phyloP scores from a whole-genome alignment of 2,329 filamentous ascomycete species.

The Neopestalotiopsis clavispora region DNA sequence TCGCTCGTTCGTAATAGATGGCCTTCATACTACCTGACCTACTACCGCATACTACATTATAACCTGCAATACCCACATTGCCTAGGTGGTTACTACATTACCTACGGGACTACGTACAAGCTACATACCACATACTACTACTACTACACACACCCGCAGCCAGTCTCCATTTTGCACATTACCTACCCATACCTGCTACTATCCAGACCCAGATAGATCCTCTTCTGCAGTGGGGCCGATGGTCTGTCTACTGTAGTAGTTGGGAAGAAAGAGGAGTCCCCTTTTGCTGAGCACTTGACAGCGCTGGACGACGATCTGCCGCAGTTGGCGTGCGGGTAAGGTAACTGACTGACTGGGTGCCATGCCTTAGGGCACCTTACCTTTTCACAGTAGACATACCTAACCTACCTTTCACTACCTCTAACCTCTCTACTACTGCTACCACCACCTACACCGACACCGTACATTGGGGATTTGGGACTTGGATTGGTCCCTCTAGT shows the following conservation, averaged over 20 bases:
- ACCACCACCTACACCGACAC: not conserved
- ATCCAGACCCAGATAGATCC: not conserved
- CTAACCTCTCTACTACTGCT: not conserved
- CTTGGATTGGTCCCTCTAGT: not conserved
- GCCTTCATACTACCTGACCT: not conserved
- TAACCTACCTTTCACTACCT: not conserved
- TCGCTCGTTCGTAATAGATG: not conserved
- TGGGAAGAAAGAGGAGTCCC: not conserved
- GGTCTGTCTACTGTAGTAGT: not conserved
- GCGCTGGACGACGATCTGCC: not conserved
- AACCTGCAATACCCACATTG: not conserved
- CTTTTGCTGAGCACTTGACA: not conserved
- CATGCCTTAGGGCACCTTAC: not conserved
- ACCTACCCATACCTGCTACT: not conserved
- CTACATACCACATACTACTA: too few relatives aligned
- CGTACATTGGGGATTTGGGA: not conserved
- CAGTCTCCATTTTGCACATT: not conserved
- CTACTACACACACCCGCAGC: too few relatives aligned
- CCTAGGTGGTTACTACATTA: too few relatives aligned
- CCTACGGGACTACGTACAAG: too few relatives aligned
- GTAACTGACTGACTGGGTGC: not conserved
- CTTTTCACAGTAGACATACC: not conserved
- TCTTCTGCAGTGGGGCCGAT: not conserved
- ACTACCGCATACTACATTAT: constrained; percentile 1
- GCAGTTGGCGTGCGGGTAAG: not conserved